These are phyloP conservation scores for Mycena polygramma DNA, from an alignment of 768 basidiomycete genomes.

Conservation along the genomic window DNA sequence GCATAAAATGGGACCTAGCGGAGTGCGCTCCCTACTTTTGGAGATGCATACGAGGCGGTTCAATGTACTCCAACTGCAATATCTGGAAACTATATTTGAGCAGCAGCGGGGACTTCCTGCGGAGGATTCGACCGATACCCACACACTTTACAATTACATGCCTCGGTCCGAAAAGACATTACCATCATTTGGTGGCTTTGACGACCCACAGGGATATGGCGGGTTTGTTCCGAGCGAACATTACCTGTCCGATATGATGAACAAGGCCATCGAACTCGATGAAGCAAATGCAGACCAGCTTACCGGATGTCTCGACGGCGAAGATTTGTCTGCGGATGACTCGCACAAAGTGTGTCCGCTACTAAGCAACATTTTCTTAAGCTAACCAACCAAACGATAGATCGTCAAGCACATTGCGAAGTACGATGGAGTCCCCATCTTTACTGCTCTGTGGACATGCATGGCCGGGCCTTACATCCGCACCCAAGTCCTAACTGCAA, in stretches of 20 bases:
- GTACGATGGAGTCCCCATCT: slow-evolving; percentile 38
- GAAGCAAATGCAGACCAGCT: slow-evolving; percentile 44
- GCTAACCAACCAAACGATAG: slow-evolving; percentile 24
- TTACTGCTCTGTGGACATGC: slow-evolving; percentile 43
- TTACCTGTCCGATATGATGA: slow-evolving; percentile 42
- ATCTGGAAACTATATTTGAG: slow-evolving; percentile 37
- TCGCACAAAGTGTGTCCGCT: no score
- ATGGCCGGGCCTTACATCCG: slow-evolving; percentile 36
- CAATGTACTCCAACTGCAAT: slow-evolving; percentile 37
- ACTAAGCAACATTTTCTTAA: no score
- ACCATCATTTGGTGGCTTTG: slow-evolving; percentile 36
- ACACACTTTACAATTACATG: no score
- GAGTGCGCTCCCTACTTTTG: slow-evolving; percentile 37
- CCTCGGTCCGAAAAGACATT: no score
- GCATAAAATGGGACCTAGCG: slow-evolving; percentile 43
- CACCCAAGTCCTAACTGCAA: neutral
- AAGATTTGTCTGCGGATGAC: no score
- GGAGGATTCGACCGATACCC: no score
- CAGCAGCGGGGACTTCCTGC: no score
- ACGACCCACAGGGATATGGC: slow-evolving; percentile 33
- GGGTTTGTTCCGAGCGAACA: slow-evolving; percentile 42
- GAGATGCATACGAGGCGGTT: slow-evolving; percentile 41
- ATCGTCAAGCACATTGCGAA: slow-evolving; percentile 45
- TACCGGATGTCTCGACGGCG: slow-evolving; percentile 28
- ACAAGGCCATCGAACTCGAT: slow-evolving; percentile 39